These are phyloP conservation scores for Silene coronaria DNA, from an alignment of 179 eudicot species.

Conservation along the genomic window DNA sequence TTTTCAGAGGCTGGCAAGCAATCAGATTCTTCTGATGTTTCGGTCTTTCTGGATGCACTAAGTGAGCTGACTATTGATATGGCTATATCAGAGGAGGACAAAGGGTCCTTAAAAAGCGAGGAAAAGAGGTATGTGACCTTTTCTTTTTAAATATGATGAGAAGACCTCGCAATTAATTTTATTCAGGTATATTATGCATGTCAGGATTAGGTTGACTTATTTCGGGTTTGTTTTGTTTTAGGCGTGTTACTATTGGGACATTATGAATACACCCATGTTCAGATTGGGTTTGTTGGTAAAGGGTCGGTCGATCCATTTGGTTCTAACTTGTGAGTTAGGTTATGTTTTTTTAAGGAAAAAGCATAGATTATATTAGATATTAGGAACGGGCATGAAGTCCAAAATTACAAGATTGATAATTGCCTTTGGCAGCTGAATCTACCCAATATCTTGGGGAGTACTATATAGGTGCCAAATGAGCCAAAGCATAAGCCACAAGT, in stretches of 20 bases:
- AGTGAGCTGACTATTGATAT: slow-evolving; percentile 14
- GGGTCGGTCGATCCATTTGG: too few relatives aligned
- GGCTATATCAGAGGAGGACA: background rate
- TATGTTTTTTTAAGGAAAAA: too few relatives aligned
- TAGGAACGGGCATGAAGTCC: too few relatives aligned
- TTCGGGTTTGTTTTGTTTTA: background rate
- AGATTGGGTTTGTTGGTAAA: too few relatives aligned
- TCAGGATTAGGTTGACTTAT: background rate
- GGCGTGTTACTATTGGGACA: background rate
- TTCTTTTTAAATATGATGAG: background rate
- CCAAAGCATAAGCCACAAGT: too few relatives aligned
- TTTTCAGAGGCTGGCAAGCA: slow-evolving; percentile 24
- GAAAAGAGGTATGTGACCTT: slow-evolving; percentile 23
- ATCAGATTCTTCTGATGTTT: slow-evolving; percentile 26
- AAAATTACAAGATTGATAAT: too few relatives aligned
- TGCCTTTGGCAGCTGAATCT: too few relatives aligned
- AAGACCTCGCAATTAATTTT: background rate
- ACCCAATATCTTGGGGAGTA: too few relatives aligned
- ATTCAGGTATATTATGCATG: background rate
- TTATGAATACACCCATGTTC: too few relatives aligned
- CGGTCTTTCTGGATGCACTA: slow-evolving; percentile 15
- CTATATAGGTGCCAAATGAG: too few relatives aligned
- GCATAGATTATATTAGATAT: too few relatives aligned
- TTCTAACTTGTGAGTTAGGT: too few relatives aligned
- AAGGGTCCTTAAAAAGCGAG: slow-evolving; percentile 11